Evolutionary conservation across 495 filamentous ascomycete species (phyloP).

Genomic region (Neurospora intermedia): DNA sequence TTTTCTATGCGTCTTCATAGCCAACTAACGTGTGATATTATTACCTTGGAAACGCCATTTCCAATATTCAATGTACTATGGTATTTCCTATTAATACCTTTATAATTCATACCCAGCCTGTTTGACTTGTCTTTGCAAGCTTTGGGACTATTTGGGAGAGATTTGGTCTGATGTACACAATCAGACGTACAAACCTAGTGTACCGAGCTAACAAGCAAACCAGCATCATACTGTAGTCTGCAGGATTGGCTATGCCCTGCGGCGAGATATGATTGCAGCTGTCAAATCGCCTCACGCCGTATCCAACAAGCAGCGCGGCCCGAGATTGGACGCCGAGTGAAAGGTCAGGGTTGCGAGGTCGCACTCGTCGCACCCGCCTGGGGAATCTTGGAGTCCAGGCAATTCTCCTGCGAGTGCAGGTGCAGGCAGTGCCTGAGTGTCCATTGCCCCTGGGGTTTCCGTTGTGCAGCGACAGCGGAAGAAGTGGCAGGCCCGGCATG

Average conservation of each 20-base stretch:
- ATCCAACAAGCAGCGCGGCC: background rate
- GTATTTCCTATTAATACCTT: too few species aligned
- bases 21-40: too few species aligned
- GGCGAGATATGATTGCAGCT: background rate
- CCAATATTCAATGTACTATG: too few species aligned
- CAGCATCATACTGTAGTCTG: too few species aligned
- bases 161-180: too few species aligned
- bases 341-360: background rate
- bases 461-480: background rate
- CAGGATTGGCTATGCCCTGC: background rate
- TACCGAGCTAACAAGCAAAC: too few species aligned
- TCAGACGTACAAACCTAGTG: too few species aligned
- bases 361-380: background rate
- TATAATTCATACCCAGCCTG: too few species aligned
- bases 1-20: too few species aligned
- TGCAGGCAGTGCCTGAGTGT: background rate
- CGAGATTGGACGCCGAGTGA: background rate
- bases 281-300: background rate
- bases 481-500: background rate
- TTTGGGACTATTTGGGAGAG: too few species aligned
- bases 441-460: background rate
- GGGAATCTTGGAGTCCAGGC: background rate
- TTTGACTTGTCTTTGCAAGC: too few species aligned
- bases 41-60: too few species aligned
- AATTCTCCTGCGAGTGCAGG: background rate